A percentile compares a stretch with the other conserved stretches of the same genome.
phyloP scores from a whole-genome alignment of 371 early-diverging fungal species.

The Rhizopus sp. region DNA sequence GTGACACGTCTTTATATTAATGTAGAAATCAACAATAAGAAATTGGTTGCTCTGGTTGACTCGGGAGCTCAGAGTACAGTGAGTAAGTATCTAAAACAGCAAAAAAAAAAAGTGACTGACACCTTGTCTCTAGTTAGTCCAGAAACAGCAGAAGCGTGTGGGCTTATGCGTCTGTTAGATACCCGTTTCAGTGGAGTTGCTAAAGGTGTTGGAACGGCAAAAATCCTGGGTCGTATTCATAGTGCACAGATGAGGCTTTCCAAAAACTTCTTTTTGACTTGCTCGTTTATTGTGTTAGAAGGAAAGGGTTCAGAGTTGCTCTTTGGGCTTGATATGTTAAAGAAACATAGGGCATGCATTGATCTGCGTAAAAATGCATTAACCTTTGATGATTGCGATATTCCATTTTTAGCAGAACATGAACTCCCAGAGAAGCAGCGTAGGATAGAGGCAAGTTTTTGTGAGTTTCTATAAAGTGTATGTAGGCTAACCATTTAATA shows the following conservation, averaged over 20 bases:
- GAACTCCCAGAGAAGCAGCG: constrained; percentile 79
- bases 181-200: constrained; percentile 90
- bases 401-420: constrained; percentile 90
- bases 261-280: constrained; percentile 70
- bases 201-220: constrained; percentile 93
- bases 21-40: constrained; percentile 84
- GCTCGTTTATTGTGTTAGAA: constrained; percentile 94
- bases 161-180: constrained; percentile 88
- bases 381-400: constrained; percentile 78
- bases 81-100: constrained; percentile 58
- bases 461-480: too few relatives aligned
- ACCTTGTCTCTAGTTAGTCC: constrained; percentile 64
- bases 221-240: constrained; percentile 94
- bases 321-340: constrained; percentile 96
- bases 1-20: constrained; percentile 91
- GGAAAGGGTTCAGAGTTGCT: constrained; percentile 89
- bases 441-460: constrained; percentile 39
- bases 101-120: background rate
- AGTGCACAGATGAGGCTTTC: constrained; percentile 74
- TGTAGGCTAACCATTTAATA: too few relatives aligned
- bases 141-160: constrained; percentile 83
- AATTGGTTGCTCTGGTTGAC: constrained; percentile 94
- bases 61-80: constrained; percentile 98
- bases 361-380: constrained; percentile 84
- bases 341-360: constrained; percentile 85